These are phyloP conservation scores for Tilletiaria anomala DNA, from an alignment of 1,284 basidiomycete genomes.

Conservation along the genomic window DNA sequence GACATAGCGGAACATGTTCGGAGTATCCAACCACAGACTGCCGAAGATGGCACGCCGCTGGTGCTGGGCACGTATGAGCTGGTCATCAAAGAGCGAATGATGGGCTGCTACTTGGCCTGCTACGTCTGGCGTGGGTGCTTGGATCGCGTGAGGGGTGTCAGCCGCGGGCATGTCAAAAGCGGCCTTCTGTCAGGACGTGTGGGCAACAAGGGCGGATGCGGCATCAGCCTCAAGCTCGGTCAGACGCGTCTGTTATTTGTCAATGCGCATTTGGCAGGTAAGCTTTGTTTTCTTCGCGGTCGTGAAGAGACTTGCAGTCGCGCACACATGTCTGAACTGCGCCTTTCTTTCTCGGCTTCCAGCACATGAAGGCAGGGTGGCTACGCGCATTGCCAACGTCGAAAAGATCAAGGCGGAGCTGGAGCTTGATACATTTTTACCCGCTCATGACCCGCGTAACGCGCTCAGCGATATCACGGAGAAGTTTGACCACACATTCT, in stretches of 20 bases:
- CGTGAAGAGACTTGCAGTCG: too few relatives aligned
- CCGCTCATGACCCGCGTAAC: conserved; percentile 47
- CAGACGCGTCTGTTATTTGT: conserved; percentile 63
- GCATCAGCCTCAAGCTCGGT: conserved; percentile 61
- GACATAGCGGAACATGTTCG: too few relatives aligned
- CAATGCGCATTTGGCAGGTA: conserved; percentile 65
- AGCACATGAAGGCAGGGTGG: conserved; percentile 30
- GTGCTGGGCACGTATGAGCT: conserved; percentile 53
- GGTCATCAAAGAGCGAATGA: conserved; percentile 66
- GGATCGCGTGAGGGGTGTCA: conserved; percentile 37
- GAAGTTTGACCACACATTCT: conserved; percentile 65
- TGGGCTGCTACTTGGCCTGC: conserved; percentile 58
- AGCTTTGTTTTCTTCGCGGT: not conserved
- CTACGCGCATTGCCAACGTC: conserved; percentile 39
- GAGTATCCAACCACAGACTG: too few relatives aligned
- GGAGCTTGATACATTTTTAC: conserved; percentile 48
- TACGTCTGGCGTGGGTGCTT: conserved; percentile 31
- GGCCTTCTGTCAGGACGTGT: conserved; percentile 73
- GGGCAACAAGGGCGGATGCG: conserved; percentile 63
- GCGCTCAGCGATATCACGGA: conserved; percentile 54
- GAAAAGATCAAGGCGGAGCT: conserved; percentile 45
- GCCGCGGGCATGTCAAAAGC: conserved; percentile 55
- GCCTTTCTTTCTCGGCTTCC: not conserved
- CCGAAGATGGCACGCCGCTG: conserved; percentile 17
- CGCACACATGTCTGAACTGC: not conserved